These are phyloP conservation scores for Suaeda aralocaspica DNA, from an alignment of 148 eudicot species.

Conservation along the genomic window DNA sequence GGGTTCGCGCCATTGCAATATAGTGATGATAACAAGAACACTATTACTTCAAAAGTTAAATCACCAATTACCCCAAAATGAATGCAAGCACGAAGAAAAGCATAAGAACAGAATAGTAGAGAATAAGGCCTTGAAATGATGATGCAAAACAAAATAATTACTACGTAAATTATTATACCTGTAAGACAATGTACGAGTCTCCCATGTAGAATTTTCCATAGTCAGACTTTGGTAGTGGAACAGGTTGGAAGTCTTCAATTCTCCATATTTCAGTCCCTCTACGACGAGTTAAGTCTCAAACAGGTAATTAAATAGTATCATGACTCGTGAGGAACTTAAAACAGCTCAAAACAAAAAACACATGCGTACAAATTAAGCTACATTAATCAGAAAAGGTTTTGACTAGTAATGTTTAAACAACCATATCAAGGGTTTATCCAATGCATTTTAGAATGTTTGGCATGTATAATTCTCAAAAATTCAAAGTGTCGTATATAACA, in stretches of 20 bases:
- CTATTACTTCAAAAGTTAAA: neutral
- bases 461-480: neutral
- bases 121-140: neutral
- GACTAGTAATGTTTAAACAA: neutral
- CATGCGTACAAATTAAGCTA: no score
- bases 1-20: no score
- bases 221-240: constrained; percentile 84
- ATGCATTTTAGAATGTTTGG: neutral
- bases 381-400: neutral
- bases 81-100: neutral
- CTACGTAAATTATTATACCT: constrained; percentile 20
- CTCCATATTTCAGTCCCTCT: constrained; percentile 99
- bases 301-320: neutral
- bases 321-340: no score
- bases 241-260: constrained; percentile 90
- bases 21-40: neutral
- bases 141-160: neutral
- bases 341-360: no score
- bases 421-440: neutral
- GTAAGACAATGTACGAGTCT: constrained; percentile 75
- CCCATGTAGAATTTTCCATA: constrained; percentile 91
- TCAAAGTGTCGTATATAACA: neutral
- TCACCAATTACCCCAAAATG: neutral
- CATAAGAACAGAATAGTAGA: neutral
- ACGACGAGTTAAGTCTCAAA: constrained; percentile 49